Percentiles rank a stretch among this genome's conserved stretches.
These are phyloP conservation scores for Aspergillus sp. DNA, from an alignment of 2,329 filamentous ascomycete species.

Conservation along the genomic window DNA sequence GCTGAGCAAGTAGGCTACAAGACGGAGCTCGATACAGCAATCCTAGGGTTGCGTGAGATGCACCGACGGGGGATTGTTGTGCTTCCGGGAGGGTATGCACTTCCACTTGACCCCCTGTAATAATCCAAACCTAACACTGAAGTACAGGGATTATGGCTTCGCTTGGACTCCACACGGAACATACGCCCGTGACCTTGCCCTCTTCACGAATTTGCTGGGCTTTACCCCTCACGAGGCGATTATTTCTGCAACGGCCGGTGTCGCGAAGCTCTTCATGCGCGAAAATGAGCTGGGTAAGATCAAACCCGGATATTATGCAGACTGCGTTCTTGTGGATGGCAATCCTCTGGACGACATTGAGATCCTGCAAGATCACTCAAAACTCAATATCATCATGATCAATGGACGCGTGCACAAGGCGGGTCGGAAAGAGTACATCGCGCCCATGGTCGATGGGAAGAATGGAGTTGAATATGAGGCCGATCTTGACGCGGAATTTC, in stretches of 20 bases:
- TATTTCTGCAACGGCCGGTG: conserved; percentile 38
- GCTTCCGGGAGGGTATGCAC: conserved; percentile 33
- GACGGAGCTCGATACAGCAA: conserved; percentile 34
- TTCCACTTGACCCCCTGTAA: neutral
- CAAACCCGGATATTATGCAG: conserved; percentile 38
- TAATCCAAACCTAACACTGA: neutral
- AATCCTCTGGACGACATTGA: conserved; percentile 40
- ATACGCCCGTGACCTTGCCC: conserved; percentile 44
- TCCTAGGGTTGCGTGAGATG: conserved; percentile 10
- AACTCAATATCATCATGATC: conserved; percentile 44
- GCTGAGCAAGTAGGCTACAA: conserved; percentile 39
- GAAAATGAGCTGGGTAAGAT: conserved; percentile 36
- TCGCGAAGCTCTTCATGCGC: conserved; percentile 40
- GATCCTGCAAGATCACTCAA: conserved; percentile 40
- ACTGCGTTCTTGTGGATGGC: conserved; percentile 45
- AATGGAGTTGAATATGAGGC: neutral
- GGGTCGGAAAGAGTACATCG: too few relatives aligned
- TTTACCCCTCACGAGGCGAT: conserved; percentile 44
- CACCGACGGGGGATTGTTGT: conserved; percentile 37
- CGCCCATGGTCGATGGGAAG: too few relatives aligned
- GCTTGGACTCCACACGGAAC: conserved; percentile 47
- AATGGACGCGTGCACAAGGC: conserved; percentile 46
- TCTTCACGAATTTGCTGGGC: conserved; percentile 42
- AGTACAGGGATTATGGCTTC: conserved; percentile 42
- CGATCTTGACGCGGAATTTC: neutral